Evolutionary conservation across 2,329 filamentous ascomycete species (phyloP).

Genomic region (Periconia digitata): DNA sequence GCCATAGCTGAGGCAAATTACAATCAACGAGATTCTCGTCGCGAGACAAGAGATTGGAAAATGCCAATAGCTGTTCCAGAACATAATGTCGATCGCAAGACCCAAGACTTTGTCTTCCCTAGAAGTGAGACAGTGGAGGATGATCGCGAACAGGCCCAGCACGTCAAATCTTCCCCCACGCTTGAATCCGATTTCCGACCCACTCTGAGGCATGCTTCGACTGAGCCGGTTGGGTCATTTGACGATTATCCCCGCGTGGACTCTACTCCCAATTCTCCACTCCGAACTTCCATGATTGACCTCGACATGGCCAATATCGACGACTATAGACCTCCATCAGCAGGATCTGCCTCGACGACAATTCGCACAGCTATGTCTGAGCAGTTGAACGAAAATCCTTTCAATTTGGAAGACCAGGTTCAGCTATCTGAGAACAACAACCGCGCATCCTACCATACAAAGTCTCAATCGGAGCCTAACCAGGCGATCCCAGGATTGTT

Average conservation of each 20-base stretch:
- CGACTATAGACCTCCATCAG: slow-evolving; percentile 48
- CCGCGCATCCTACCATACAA: slow-evolving; percentile 42
- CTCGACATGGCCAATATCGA: slow-evolving; percentile 43
- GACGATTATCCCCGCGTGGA: slow-evolving; percentile 42
- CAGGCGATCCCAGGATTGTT: slow-evolving; percentile 39
- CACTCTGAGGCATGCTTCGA: slow-evolving; percentile 44
- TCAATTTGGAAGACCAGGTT: slow-evolving; percentile 52
- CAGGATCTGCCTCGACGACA: slow-evolving; percentile 41
- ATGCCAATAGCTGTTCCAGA: slow-evolving; percentile 20
- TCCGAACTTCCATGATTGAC: slow-evolving; percentile 50
- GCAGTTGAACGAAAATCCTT: slow-evolving; percentile 49
- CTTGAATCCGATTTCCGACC: slow-evolving; percentile 43
- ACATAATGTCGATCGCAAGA: slow-evolving; percentile 29
- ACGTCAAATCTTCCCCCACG: slow-evolving; percentile 29
- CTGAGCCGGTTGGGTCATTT: slow-evolving; percentile 42
- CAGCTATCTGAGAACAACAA: slow-evolving; percentile 42
- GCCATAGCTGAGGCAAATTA: slow-evolving; percentile 45
- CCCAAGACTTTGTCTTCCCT: slow-evolving; percentile 39
- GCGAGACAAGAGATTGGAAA: slow-evolving; percentile 36
- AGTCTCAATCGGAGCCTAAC: slow-evolving; percentile 45
- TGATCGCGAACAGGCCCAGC: slow-evolving; percentile 16
- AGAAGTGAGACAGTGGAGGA: slow-evolving; percentile 25
- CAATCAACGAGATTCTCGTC: slow-evolving; percentile 35
- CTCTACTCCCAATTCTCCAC: slow-evolving; percentile 36
- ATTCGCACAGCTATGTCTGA: slow-evolving; percentile 40